Percentiles rank a stretch among this genome's conserved stretches.
phyloP scores from a whole-genome alignment of 495 filamentous ascomycete species.

The Penicillium cataractarum region DNA sequence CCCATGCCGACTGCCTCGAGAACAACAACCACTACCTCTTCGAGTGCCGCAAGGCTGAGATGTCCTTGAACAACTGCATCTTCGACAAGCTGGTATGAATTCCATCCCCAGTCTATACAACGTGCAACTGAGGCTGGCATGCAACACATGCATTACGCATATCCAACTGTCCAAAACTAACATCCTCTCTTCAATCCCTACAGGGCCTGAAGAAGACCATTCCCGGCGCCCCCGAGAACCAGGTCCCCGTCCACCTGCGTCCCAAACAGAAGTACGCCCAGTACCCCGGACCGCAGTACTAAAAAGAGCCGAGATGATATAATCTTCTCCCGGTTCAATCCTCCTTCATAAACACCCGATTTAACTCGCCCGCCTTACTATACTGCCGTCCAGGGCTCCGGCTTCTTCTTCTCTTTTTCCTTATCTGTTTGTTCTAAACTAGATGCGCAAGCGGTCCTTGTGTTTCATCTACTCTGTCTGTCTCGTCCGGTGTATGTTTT shows the following conservation, averaged over 20 bases:
- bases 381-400: slow-evolving; percentile 20
- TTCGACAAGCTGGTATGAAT: slow-evolving; percentile 86
- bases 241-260: slow-evolving; percentile 81
- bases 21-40: slow-evolving; percentile 96
- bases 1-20: slow-evolving; percentile 94
- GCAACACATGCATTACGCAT: background rate
- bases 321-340: slow-evolving; percentile 10
- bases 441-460: slow-evolving; percentile 28
- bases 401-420: slow-evolving; percentile 29
- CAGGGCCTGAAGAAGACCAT: slow-evolving; percentile 91
- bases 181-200: slow-evolving; percentile 7
- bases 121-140: background rate
- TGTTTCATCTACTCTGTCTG: slow-evolving; percentile 27
- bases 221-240: slow-evolving; percentile 76
- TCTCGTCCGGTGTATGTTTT: slow-evolving; percentile 34
- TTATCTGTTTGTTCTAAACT: slow-evolving; percentile 15
- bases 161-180: slow-evolving; percentile 7
- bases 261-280: slow-evolving; percentile 74
- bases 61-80: slow-evolving; percentile 87
- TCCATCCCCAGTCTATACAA: background rate
- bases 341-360: slow-evolving; percentile 15
- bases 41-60: slow-evolving; percentile 80
- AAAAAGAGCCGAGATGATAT: slow-evolving; percentile 23
- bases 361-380: slow-evolving; percentile 14
- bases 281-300: slow-evolving; percentile 49